phyloP scores from a whole-genome alignment of 441 rosid species.

The Adansonia grandidieri region DNA sequence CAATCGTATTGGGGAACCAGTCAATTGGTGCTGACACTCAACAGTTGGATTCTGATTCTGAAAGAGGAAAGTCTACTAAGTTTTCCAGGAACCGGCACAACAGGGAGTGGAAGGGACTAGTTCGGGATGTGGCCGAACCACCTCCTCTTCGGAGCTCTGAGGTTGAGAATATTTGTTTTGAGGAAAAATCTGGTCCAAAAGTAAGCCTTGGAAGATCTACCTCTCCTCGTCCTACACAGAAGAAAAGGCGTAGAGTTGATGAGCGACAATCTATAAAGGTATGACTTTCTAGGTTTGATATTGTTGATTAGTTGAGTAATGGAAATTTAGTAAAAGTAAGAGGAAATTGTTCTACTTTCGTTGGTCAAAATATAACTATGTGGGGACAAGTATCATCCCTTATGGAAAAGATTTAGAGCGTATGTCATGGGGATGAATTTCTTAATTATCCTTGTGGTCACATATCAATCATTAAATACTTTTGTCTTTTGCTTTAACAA shows the following conservation, averaged over 20 bases:
- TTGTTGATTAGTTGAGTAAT: background rate
- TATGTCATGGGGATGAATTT: background rate
- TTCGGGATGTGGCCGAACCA: conserved; percentile 49
- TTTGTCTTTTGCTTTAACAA: background rate
- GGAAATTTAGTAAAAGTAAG: background rate
- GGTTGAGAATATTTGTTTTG: conserved; percentile 25
- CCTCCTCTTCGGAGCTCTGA: conserved; percentile 75
- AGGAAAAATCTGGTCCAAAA: conserved; percentile 42
- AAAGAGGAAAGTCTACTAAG: conserved; percentile 46
- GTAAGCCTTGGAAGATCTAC: conserved; percentile 44
- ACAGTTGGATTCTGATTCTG: conserved; percentile 50
- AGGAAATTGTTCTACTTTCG: background rate
- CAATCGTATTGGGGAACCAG: conserved; percentile 38
- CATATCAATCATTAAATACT: background rate
- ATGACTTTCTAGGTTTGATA: too few relatives aligned
- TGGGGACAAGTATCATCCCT: background rate
- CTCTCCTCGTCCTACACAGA: conserved; percentile 47
- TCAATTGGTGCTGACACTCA: conserved; percentile 36
- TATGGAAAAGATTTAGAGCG: background rate
- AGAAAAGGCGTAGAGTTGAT: too few relatives aligned
- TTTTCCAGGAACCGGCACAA: conserved; percentile 48
- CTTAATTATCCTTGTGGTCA: background rate
- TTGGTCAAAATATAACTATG: background rate
- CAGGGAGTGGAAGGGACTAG: conserved; percentile 73
- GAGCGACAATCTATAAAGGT: too few relatives aligned